Percentiles rank a stretch among this genome's conserved stretches.
Conservation (phyloP, 148 eudicot species). For the Rhododendron kiyosumense region DNA sequence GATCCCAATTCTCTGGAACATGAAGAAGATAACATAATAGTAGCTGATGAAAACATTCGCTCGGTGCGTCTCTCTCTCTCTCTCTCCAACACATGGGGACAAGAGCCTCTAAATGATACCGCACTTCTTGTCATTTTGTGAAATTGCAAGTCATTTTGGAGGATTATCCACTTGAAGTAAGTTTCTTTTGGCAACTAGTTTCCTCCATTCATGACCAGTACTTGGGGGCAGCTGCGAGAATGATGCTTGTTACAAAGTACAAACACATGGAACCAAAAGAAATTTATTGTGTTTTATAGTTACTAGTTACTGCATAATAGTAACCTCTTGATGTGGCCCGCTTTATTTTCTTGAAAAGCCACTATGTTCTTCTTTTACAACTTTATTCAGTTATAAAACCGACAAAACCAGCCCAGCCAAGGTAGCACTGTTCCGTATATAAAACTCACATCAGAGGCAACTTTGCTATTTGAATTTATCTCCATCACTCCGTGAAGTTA, state of each 20-base stretch:
- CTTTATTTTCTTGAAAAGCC: background rate
- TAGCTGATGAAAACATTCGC: conserved; percentile 3
- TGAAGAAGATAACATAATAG: conserved; percentile 12
- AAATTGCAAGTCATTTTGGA: background rate
- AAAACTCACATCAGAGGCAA: background rate
- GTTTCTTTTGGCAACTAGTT: background rate
- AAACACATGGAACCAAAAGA: background rate
- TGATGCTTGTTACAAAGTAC: background rate
- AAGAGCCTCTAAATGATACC: background rate
- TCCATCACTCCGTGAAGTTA: background rate
- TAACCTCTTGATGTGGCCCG: background rate
- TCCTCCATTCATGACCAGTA: background rate
- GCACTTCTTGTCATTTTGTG: background rate
- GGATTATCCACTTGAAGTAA: background rate
- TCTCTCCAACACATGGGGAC: background rate
- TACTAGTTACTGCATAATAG: background rate
- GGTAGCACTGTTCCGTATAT: background rate
- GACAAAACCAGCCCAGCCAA: background rate
- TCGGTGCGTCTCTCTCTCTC: conserved; percentile 12
- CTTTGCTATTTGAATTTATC: background rate
- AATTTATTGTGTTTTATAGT: background rate
- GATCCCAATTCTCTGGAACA: conserved; percentile 16
- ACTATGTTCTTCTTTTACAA: background rate
- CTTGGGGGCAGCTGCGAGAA: background rate
- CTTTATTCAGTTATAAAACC: background rate